A percentile compares a stretch with the other conserved stretches of the same genome.
Evolutionary conservation across 352 stramenopile species (phyloP).

Genomic region (Pythium aquatile): DNA sequence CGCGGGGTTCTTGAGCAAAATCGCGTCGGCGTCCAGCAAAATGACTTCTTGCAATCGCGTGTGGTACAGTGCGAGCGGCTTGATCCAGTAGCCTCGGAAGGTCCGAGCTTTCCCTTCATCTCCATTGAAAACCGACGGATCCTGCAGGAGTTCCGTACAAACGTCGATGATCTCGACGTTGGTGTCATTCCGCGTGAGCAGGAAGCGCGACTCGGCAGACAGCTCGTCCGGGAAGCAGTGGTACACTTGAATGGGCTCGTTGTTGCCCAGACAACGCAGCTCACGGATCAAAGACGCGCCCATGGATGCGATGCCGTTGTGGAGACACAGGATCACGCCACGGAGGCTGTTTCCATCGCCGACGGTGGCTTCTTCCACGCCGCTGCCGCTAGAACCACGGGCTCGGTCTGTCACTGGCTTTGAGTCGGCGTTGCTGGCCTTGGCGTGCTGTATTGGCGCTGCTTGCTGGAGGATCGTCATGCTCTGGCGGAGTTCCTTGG

Average conservation of each 20-base stretch:
- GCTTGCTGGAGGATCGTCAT: slow-evolving; percentile 17
- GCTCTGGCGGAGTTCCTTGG: slow-evolving; percentile 11
- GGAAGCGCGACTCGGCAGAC: slow-evolving; percentile 31
- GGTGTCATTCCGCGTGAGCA: slow-evolving; percentile 47
- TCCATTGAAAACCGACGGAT: slow-evolving; percentile 13
- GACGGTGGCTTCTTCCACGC: neutral
- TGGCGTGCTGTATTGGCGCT: neutral
- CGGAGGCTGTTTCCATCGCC: neutral
- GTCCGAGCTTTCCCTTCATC: slow-evolving; percentile 13
- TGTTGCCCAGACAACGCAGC: slow-evolving; percentile 43
- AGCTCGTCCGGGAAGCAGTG: slow-evolving; percentile 54
- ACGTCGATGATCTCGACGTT: slow-evolving; percentile 65
- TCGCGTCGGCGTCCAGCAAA: slow-evolving; percentile 54
- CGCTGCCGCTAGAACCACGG: neutral
- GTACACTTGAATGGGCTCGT: slow-evolving; percentile 43
- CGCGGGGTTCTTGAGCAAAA: slow-evolving; percentile 46
- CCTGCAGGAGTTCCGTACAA: slow-evolving; percentile 42
- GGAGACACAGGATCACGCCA: slow-evolving; percentile 47
- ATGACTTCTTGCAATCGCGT: slow-evolving; percentile 26
- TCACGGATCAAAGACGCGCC: slow-evolving; percentile 67
- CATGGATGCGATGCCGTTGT: slow-evolving; percentile 55
- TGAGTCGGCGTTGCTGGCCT: neutral
- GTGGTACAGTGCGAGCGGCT: slow-evolving; percentile 30
- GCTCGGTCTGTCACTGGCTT: neutral
- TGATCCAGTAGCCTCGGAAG: slow-evolving; percentile 37